Evolutionary conservation across 345 rosid genomes (phyloP).

Genomic region (Physaria fendleri): DNA sequence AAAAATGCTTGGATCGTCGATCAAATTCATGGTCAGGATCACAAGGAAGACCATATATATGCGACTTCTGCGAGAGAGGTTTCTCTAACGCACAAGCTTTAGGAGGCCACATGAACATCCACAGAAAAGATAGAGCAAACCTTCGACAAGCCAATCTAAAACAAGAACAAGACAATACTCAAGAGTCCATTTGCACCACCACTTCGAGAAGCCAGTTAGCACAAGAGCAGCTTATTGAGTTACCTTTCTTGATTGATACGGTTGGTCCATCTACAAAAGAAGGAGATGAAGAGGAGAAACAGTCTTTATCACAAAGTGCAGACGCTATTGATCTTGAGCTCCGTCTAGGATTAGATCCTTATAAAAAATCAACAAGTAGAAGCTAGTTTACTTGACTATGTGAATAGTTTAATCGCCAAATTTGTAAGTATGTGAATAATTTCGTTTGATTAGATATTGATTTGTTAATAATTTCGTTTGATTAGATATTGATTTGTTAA

Average conservation of each 20-base stretch:
- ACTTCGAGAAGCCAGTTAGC: constrained; percentile 15
- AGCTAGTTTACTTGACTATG: constrained; percentile 14
- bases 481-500: constrained; percentile 6
- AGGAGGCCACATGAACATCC: constrained; percentile 94
- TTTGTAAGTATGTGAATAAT: background rate
- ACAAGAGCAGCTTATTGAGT: constrained; percentile 19
- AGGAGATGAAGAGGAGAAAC: constrained; percentile 17
- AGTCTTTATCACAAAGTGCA: constrained; percentile 17
- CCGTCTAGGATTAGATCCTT: constrained; percentile 31
- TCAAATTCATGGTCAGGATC: constrained; percentile 24
- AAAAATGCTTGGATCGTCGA: constrained; percentile 23
- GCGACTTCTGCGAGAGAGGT: constrained; percentile 78
- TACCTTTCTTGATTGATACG: constrained; percentile 17
- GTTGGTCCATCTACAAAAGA: background rate
- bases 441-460: constrained; percentile 6
- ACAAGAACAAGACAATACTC: constrained; percentile 9
- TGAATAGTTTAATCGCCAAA: background rate
- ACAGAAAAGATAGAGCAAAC: constrained; percentile 48
- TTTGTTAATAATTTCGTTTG: constrained; percentile 18
- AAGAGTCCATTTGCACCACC: constrained; percentile 5
- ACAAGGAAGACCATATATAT: constrained; percentile 46
- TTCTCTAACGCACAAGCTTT: constrained; percentile 92
- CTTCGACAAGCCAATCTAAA: constrained; percentile 22
- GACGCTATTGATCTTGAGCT: constrained; percentile 32
- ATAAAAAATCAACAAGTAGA: constrained; percentile 20